phyloP scores from a whole-genome alignment of 192 early-diverging fungal species.

The Podila minutissima region DNA sequence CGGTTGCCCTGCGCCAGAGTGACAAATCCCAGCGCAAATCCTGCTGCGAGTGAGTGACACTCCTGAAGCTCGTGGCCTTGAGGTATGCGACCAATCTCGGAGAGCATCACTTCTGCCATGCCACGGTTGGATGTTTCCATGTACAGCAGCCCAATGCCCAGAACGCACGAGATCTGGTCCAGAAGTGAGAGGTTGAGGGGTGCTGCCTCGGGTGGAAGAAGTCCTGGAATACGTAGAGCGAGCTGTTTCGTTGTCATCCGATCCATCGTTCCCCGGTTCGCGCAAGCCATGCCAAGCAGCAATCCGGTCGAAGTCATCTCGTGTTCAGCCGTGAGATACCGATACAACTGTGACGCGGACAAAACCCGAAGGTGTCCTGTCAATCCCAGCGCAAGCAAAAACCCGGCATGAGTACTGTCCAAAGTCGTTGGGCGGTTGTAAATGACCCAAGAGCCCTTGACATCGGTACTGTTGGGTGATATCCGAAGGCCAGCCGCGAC shows the following conservation, averaged over 20 bases:
- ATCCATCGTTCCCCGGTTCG: conserved; percentile 75
- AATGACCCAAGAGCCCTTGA: conserved; percentile 83
- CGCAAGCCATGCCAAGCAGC: conserved; percentile 78
- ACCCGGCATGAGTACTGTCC: conserved; percentile 76
- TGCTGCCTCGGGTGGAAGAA: conserved; percentile 67
- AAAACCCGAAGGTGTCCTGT: conserved; percentile 78
- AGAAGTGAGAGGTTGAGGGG: conserved; percentile 71
- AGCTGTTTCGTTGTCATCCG: conserved; percentile 72
- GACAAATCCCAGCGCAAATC: conserved; percentile 88
- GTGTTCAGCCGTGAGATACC: conserved; percentile 75
- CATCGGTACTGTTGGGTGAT: conserved; percentile 58
- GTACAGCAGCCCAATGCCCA: conserved; percentile 84
- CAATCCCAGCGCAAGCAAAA: conserved; percentile 84
- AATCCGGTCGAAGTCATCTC: conserved; percentile 76
- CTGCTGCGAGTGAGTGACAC: conserved; percentile 79
- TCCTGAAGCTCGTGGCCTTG: conserved; percentile 55
- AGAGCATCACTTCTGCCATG: conserved; percentile 79
- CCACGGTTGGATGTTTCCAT: conserved; percentile 73
- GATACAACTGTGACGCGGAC: conserved; percentile 63
- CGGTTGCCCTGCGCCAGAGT: conserved; percentile 71
- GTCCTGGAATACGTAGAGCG: conserved; percentile 78
- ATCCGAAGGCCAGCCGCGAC: conserved; percentile 82
- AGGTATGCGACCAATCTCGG: conserved; percentile 64
- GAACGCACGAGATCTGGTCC: conserved; percentile 72
- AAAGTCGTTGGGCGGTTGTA: conserved; percentile 70